Conservation (phyloP, 305 asterid species). For the Rubia peregrina region DNA sequence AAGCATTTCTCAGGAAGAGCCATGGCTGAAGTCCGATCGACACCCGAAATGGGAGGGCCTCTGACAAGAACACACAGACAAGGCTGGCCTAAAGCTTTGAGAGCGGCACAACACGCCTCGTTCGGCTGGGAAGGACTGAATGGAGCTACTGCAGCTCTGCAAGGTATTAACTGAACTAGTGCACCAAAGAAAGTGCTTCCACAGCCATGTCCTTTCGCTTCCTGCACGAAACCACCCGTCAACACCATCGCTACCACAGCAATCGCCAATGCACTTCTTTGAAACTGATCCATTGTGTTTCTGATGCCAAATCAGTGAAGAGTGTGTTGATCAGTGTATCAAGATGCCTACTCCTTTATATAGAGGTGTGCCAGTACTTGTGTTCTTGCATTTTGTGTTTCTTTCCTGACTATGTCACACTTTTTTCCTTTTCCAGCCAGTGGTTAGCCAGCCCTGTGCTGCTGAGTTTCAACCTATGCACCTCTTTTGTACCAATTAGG, state of each 20-base stretch:
- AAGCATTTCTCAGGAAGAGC: slow-evolving; percentile 88
- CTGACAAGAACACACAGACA: slow-evolving; percentile 75
- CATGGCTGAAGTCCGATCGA: slow-evolving; percentile 70
- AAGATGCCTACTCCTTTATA: background rate
- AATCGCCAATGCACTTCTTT: slow-evolving; percentile 11
- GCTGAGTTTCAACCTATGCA: slow-evolving; percentile 4
- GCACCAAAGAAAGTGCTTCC: slow-evolving; percentile 75
- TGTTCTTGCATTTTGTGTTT: slow-evolving; percentile 35
- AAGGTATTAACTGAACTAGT: slow-evolving; percentile 83
- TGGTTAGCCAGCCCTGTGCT: background rate
- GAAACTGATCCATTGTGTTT: slow-evolving; percentile 25
- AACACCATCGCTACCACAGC: slow-evolving; percentile 27
- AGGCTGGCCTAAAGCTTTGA: slow-evolving; percentile 86
- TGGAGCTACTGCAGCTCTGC: slow-evolving; percentile 73
- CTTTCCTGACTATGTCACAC: slow-evolving; percentile 65
- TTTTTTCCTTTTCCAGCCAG: slow-evolving; percentile 23
- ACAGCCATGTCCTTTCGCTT: slow-evolving; percentile 46
- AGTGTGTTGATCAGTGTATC: background rate
- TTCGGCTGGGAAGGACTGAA: slow-evolving; percentile 62
- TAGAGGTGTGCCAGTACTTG: background rate
- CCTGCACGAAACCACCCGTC: slow-evolving; percentile 23
- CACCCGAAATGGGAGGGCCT: slow-evolving; percentile 93
- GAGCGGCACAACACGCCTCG: slow-evolving; percentile 74
- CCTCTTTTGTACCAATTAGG: background rate
- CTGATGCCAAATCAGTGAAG: background rate